A percentile compares a stretch with the other conserved stretches of the same genome.
phyloP scores from a whole-genome alignment of 495 filamentous ascomycete genomes.

The Clavariopsis aquatica region DNA sequence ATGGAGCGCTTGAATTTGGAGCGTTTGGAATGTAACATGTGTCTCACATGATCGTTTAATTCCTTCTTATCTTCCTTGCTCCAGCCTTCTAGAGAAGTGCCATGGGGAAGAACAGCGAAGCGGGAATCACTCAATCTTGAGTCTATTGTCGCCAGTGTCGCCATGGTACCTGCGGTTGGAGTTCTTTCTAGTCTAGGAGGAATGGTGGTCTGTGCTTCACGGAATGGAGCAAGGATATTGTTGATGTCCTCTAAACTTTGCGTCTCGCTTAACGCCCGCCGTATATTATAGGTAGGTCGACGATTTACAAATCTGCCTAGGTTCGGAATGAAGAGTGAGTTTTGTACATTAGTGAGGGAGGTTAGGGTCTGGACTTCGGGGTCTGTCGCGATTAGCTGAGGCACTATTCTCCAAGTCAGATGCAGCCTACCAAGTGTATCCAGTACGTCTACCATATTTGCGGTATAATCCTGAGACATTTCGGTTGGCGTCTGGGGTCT shows the following conservation, averaged over 20 bases:
- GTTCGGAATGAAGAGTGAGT: conserved; percentile 73
- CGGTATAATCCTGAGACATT: conserved; percentile 3
- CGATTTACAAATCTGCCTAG: conserved; percentile 60
- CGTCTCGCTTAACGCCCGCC: conserved; percentile 47
- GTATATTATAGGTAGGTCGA: conserved; percentile 70
- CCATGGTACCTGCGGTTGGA: conserved; percentile 29
- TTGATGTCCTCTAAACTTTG: conserved; percentile 27
- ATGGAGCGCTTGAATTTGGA: conserved; percentile 73
- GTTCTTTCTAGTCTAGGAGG: conserved; percentile 29
- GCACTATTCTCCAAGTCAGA: not conserved
- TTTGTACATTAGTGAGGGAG: conserved; percentile 77
- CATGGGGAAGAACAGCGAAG: conserved; percentile 65
- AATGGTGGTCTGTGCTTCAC: conserved; percentile 20
- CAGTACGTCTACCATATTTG: conserved; percentile 67
- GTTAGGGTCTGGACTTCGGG: conserved; percentile 73
- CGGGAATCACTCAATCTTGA: conserved; percentile 49
- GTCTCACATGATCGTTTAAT: conserved; percentile 77
- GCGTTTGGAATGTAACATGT: conserved; percentile 76
- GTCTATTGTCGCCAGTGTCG: conserved; percentile 47
- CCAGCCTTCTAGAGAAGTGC: conserved; percentile 68
- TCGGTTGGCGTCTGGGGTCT: not conserved
- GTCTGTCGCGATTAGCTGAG: conserved; percentile 50
- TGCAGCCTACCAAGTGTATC: conserved; percentile 48
- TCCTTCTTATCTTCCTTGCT: conserved; percentile 65
- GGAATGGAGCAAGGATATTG: conserved; percentile 12